Conservation (phyloP, 2,329 filamentous ascomycete genomes). For the Aspergillus spinulosporus region DNA sequence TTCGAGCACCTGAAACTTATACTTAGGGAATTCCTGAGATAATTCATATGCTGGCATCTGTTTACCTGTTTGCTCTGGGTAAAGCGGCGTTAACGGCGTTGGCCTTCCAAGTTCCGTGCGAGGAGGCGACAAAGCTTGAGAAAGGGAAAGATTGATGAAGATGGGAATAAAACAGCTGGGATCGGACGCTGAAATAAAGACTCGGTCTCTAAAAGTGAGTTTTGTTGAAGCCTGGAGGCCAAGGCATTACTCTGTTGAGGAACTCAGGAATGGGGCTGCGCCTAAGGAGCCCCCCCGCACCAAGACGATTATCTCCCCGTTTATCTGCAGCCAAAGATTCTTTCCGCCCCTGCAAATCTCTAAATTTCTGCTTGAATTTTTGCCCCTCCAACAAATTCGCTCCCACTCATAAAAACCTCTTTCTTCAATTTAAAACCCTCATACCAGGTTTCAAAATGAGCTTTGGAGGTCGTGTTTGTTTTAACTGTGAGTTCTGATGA, state of each 20-base stretch:
- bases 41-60: background rate
- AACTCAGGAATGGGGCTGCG: background rate
- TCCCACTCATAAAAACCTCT: background rate
- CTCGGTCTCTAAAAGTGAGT: background rate
- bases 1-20: background rate
- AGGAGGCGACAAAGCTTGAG: background rate
- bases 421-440: slow-evolving; percentile 3
- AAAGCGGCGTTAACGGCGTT: background rate
- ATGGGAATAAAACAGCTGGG: too few relatives aligned
- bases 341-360: slow-evolving; percentile 17
- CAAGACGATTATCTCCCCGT: slow-evolving; percentile 16
- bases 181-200: background rate
- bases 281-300: slow-evolving; percentile 21
- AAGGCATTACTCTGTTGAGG: background rate
- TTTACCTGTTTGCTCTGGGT: background rate
- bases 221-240: too few relatives aligned
- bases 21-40: background rate
- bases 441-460: slow-evolving; percentile 46
- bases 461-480: slow-evolving; percentile 56
- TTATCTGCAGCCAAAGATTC: slow-evolving; percentile 21
- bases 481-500: slow-evolving; percentile 55
- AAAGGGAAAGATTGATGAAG: background rate
- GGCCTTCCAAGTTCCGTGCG: background rate
- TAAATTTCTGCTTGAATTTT: slow-evolving; percentile 23
- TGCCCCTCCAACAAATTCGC: slow-evolving; percentile 12